Base-by-base conservation (phyloP, 148 eudicot species). In the Gaultheria prostrata region DNA sequence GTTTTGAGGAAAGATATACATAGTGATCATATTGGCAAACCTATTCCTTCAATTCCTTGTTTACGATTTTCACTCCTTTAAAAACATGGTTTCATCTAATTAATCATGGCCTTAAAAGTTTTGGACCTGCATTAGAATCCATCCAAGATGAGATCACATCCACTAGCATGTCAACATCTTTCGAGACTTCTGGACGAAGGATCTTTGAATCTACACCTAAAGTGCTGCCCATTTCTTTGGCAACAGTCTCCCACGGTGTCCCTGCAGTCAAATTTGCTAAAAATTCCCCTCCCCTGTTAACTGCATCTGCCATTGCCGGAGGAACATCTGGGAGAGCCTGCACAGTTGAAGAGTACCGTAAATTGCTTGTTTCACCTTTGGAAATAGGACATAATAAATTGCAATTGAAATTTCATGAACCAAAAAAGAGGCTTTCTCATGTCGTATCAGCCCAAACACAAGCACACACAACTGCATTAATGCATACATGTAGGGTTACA, bases 281-380 rank as follows among this genome's bases (percentile, higher is more conserved):
- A 77, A 96, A 82, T 87, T 93, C 97, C 81, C 97, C 91, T 76
- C 99, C 94, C 21, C 92, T 93, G 86, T 93, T 94, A 33, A 96
- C 99, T 67, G 97, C 98, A 90, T 96, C 95, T 20, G 91, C 92
- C 95, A 96, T 92, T 82, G 89, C 97, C 45, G 98, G 99, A 28
- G 99, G 97, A 77, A 96, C 99, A 84, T 96, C 95, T 13, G 98
- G 99, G 13, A 96, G 82, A 78, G 89, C 98, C 99, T 96, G 92
- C 84, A 86, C 18, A 79, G 78, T 11, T n/a, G 20, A 61, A 61
- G 32, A 32, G 46, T 57, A 12, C 20, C 56, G 14, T 51, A 70
- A 26, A 70, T 50, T 51, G 48, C 21, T 14, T 71, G 78, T 50
- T 71, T 70, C 50, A 50, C 13, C 61, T 70, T 49, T 10, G 30